phyloP scores from a whole-genome alignment of 176 grass and related monocot genomes.

The Eremochloa ophiuroides region DNA sequence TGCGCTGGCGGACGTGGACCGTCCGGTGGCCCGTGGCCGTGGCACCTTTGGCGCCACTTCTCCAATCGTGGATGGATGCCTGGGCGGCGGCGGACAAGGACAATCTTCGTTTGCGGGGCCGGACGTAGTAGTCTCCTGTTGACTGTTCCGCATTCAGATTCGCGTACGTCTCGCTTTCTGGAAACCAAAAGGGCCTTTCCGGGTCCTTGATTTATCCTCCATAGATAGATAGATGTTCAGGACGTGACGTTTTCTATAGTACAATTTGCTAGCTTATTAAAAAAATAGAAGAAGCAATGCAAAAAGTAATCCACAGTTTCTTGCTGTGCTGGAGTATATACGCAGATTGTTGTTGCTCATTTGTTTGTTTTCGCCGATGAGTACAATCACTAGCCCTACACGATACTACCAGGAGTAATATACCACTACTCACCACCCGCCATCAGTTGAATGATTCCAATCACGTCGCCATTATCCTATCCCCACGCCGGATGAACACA shows the following conservation, averaged over 20 bases:
- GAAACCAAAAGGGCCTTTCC: not conserved
- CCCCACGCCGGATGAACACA: too few species aligned
- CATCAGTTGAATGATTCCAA: not conserved
- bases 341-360: not conserved
- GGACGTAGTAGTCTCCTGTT: too few species aligned
- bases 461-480: not conserved
- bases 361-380: not conserved
- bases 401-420: too few species aligned
- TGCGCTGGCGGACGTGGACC: not conserved
- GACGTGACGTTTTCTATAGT: too few species aligned
- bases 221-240: too few species aligned
- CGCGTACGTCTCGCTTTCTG: not conserved
- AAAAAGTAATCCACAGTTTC: not conserved
- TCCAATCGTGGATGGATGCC: too few species aligned
- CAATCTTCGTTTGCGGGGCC: too few species aligned
- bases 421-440: not conserved
- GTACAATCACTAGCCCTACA: not conserved
- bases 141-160: not conserved
- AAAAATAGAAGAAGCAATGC: too few species aligned
- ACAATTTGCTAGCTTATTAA: too few species aligned
- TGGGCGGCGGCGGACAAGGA: not conserved
- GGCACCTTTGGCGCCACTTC: too few species aligned
- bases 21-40: not conserved
- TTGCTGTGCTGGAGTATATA: not conserved
- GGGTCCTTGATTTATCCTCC: not conserved